Evolutionary conservation across 148 eudicot species (phyloP).

Genomic region (Silene latifolia): DNA sequence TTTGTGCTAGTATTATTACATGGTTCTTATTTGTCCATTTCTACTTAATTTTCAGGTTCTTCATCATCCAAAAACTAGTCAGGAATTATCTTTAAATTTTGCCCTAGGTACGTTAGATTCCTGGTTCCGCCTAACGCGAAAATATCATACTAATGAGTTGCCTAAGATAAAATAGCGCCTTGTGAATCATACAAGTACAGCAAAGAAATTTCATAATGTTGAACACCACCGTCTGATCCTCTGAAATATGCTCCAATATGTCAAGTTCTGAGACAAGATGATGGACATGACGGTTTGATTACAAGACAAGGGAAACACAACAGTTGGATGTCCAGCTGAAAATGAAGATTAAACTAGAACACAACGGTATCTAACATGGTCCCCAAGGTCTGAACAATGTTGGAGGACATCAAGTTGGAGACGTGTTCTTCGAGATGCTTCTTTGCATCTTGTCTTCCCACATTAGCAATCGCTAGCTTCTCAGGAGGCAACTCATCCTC

Average conservation of each 20-base stretch:
- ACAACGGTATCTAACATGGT: conserved; percentile 97
- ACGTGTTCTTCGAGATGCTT: conserved; percentile 97
- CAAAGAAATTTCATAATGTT: neutral
- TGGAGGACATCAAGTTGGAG: conserved; percentile 90
- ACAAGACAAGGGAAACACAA: neutral
- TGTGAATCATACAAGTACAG: too few relatives aligned
- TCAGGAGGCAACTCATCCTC: conserved; percentile 94
- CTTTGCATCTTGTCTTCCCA: conserved; percentile 96
- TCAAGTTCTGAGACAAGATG: neutral
- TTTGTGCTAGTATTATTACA: too few relatives aligned
- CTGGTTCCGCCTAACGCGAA: too few relatives aligned
- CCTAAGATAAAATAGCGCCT: too few relatives aligned
- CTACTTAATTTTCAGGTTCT: too few relatives aligned
- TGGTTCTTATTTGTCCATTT: too few relatives aligned
- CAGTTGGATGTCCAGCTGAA: neutral
- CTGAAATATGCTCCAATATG: neutral
- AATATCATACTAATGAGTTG: too few relatives aligned
- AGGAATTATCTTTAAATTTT: too few relatives aligned
- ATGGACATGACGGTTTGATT: neutral
- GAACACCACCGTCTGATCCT: neutral
- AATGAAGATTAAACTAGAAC: conserved; percentile 35
- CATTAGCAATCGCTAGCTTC: conserved; percentile 89
- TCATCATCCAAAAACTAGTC: too few relatives aligned
- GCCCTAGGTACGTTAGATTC: too few relatives aligned
- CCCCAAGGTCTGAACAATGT: conserved; percentile 83